Conservation (phyloP, 352 stramenopile genomes). For the Pythium utonaiense region DNA sequence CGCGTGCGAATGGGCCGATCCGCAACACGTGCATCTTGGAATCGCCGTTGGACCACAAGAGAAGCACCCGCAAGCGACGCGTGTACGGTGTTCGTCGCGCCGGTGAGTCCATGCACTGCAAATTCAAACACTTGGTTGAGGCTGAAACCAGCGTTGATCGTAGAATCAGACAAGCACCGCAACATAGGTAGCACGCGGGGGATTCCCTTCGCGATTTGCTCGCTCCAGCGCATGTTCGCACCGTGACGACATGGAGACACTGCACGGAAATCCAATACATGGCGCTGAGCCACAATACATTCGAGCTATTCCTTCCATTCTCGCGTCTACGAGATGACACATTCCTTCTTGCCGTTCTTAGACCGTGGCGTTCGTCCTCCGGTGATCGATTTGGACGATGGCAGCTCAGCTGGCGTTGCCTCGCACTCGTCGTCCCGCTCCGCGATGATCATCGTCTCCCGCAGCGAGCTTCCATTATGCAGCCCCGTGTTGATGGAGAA, state of each 20-base stretch:
- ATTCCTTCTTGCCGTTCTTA: constrained; percentile 29
- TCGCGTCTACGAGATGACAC: constrained; percentile 24
- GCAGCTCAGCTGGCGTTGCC: constrained; percentile 9
- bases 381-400: neutral
- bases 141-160: neutral
- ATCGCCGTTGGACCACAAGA: constrained; percentile 15
- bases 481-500: constrained; percentile 46
- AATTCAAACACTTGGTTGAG: neutral
- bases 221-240: constrained; percentile 53
- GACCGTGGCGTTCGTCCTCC: constrained; percentile 2
- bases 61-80: neutral
- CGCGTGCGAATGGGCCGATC: neutral
- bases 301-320: neutral
- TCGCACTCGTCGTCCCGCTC: constrained; percentile 55
- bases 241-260: neutral
- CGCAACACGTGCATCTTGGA: constrained; percentile 26
- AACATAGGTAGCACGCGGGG: constrained; percentile 15
- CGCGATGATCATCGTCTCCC: constrained; percentile 65
- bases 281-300: neutral
- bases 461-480: constrained; percentile 50
- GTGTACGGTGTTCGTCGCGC: constrained; percentile 12
- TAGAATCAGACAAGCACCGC: constrained; percentile 7
- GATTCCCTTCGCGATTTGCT: constrained; percentile 13
- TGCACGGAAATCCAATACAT: neutral
- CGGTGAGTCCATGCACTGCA: neutral